Conservation (phyloP, 1,284 basidiomycete genomes). For the Cutaneotrichosporon sp. region DNA sequence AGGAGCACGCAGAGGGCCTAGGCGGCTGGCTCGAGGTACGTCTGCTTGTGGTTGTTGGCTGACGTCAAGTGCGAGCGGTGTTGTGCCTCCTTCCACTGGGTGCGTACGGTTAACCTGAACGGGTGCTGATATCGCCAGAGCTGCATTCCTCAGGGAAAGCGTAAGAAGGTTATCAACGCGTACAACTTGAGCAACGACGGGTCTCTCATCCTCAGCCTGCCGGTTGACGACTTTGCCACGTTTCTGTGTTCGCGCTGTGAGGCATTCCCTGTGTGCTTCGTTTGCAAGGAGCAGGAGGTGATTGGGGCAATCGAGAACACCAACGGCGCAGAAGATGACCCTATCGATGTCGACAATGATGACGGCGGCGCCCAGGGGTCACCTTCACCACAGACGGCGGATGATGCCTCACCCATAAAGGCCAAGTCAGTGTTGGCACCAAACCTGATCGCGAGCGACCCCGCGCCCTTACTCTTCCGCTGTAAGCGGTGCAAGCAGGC, state of each 20-base stretch:
- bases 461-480: slow-evolving; percentile 63
- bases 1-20: slow-evolving; percentile 59
- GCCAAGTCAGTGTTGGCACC: neutral
- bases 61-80: slow-evolving; percentile 17
- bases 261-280: slow-evolving; percentile 73
- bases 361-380: neutral
- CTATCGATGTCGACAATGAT: slow-evolving; percentile 24
- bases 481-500: slow-evolving; percentile 76
- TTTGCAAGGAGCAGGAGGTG: slow-evolving; percentile 61
- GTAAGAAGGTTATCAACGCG: slow-evolving; percentile 60
- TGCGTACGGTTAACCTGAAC: neutral
- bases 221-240: slow-evolving; percentile 65
- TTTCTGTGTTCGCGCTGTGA: slow-evolving; percentile 75
- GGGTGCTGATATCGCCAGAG: slow-evolving; percentile 32
- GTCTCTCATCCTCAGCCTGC: slow-evolving; percentile 52
- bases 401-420: neutral
- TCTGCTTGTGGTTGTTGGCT: neutral
- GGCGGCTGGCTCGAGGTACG: slow-evolving; percentile 72
- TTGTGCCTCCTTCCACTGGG: slow-evolving; percentile 8
- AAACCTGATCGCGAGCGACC: slow-evolving; percentile 8
- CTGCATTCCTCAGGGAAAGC: slow-evolving; percentile 60
- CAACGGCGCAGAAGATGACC: slow-evolving; percentile 4
- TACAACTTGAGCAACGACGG: slow-evolving; percentile 53
- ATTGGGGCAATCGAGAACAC: slow-evolving; percentile 2
- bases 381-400: neutral